Evolutionary conservation across 2,329 filamentous ascomycete species (phyloP).

Genomic region (Stenocarpella maydis): DNA sequence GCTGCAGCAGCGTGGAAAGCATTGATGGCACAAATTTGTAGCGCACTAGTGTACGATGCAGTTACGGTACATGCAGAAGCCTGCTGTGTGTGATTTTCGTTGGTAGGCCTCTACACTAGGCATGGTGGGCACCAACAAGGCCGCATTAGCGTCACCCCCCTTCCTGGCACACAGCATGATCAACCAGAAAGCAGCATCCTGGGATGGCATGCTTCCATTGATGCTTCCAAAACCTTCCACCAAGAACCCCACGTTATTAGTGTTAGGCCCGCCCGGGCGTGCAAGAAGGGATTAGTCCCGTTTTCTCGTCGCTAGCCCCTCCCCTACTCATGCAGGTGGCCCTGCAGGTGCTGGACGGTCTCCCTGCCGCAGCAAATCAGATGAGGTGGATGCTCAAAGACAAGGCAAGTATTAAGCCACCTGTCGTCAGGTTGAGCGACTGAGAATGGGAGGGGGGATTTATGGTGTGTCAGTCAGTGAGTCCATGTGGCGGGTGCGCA

Average conservation of each 20-base stretch:
- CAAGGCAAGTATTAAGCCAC: not conserved
- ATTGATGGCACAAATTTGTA: not conserved
- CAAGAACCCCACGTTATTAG: too few species aligned
- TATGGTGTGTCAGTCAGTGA: too few species aligned
- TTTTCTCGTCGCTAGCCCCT: not conserved
- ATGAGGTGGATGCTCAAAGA: not conserved
- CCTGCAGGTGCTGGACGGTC: slow-evolving; percentile 16
- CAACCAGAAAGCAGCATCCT: slow-evolving; percentile 1
- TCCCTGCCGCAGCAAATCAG: slow-evolving; percentile 9
- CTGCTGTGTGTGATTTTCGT: not conserved
- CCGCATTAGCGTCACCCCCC: slow-evolving; percentile 13
- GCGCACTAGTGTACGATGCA: not conserved
- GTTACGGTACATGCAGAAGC: not conserved
- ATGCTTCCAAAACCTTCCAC: slow-evolving; percentile 27
- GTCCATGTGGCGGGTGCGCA: not conserved
- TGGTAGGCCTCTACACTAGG: too few species aligned
- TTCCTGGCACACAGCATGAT: not conserved
- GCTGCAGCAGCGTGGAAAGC: not conserved
- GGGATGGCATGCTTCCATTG: slow-evolving; percentile 23
- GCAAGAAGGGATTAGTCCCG: not conserved
- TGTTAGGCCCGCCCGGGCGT: not conserved
- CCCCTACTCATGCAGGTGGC: slow-evolving; percentile 16
- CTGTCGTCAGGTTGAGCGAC: not conserved
- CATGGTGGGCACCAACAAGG: not conserved
- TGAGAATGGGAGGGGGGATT: not conserved